Percentiles rank a stretch among this genome's conserved stretches.
These are phyloP conservation scores for Acaromyces ingoldii DNA, from an alignment of 1,284 basidiomycete genomes.

Conservation along the genomic window DNA sequence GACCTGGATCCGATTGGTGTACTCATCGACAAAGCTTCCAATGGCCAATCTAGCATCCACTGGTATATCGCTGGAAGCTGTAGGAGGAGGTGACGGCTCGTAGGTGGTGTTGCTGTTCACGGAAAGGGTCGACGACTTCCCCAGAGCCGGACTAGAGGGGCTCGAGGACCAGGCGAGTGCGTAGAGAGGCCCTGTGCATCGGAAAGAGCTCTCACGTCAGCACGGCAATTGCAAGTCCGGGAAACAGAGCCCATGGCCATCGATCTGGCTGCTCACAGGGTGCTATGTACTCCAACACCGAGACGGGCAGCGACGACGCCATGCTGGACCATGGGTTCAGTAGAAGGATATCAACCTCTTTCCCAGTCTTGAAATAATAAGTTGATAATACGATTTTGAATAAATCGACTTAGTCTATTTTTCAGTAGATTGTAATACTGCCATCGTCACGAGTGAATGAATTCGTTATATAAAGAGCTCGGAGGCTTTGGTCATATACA, in stretches of 20 bases:
- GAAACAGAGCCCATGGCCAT: no score
- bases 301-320: no score
- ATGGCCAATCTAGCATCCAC: constrained; percentile 39
- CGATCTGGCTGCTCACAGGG: constrained; percentile 16
- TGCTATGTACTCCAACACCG: constrained; percentile 23
- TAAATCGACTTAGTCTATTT: no score
- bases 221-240: background rate
- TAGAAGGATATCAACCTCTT: no score
- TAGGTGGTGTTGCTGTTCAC: background rate
- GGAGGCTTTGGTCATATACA: no score
- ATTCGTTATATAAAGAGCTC: no score
- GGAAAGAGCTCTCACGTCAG: background rate
- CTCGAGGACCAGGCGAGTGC: constrained; percentile 3
- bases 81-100: background rate
- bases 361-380: no score
- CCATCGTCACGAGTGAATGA: no score
- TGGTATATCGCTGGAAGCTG: constrained; percentile 20
- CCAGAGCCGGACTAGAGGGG: background rate
- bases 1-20: constrained; percentile 47
- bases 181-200: constrained; percentile 5
- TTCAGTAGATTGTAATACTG: no score
- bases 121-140: background rate
- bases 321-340: no score
- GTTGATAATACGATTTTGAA: no score
- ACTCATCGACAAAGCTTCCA: constrained; percentile 47